Percentiles rank a stretch among this genome's conserved stretches.
phyloP scores from a whole-genome alignment of 2,329 filamentous ascomycete genomes.

The Clonostachys rosea region DNA sequence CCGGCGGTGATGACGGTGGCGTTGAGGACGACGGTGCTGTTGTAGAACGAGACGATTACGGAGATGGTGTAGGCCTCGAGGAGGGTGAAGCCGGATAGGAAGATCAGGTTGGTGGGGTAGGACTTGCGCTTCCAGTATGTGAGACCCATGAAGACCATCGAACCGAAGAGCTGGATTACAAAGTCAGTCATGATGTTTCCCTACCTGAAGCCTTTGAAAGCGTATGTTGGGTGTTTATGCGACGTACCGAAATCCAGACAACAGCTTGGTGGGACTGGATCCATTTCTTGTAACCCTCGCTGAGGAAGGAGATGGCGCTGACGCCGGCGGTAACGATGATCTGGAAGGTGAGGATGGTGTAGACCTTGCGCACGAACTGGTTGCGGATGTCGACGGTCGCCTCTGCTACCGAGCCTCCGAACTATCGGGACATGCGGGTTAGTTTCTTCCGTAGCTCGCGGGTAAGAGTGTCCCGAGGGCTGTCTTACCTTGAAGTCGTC shows the following conservation, averaged over 20 bases:
- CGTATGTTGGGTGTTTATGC: neutral
- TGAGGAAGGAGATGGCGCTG: slow-evolving; percentile 84
- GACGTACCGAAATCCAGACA: slow-evolving; percentile 73
- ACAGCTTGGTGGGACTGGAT: slow-evolving; percentile 80
- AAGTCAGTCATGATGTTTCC: neutral
- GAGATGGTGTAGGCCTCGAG: slow-evolving; percentile 92
- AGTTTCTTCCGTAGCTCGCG: neutral
- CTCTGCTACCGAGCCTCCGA: slow-evolving; percentile 88
- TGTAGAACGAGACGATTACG: slow-evolving; percentile 88
- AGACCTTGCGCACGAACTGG: slow-evolving; percentile 96
- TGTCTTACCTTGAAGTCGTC: slow-evolving; percentile 86
- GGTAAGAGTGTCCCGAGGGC: slow-evolving; percentile 48
- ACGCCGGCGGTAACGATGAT: slow-evolving; percentile 79
- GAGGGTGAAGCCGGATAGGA: slow-evolving; percentile 84
- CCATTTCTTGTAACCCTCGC: slow-evolving; percentile 72
- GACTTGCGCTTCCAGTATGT: slow-evolving; percentile 96
- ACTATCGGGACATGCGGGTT: slow-evolving; percentile 41
- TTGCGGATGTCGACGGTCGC: slow-evolving; percentile 93
- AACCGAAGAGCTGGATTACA: slow-evolving; percentile 59
- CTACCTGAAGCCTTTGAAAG: neutral
- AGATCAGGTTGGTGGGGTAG: slow-evolving; percentile 90
- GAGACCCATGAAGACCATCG: slow-evolving; percentile 78
- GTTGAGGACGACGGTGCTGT: slow-evolving; percentile 78
- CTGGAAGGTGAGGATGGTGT: slow-evolving; percentile 94
- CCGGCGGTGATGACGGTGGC: slow-evolving; percentile 84